Evolutionary conservation across 1,284 basidiomycete species (phyloP), one percentile per base, ranked within the genome.

Genomic region (Meira nashicola): DNA sequence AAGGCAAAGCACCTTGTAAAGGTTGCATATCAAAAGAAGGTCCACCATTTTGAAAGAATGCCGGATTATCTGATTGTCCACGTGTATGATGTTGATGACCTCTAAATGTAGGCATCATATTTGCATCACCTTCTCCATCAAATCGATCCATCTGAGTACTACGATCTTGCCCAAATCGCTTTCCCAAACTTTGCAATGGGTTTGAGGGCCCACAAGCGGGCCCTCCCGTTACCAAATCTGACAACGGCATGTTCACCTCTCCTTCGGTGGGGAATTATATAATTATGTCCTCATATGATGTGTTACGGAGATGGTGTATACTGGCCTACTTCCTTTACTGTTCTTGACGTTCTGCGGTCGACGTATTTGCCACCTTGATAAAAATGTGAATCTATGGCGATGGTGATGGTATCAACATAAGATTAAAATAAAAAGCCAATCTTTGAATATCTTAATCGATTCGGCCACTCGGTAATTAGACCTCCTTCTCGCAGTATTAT

Each of bases 181-280:
- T 77, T 41, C 73, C 73, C 25, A 77, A 68, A 59, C 62, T 67
- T 53, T 71, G 69, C 15, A 77, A 67, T 10, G 74, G 72, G 39
- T 77, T 77, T 50, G 73, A 70, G 0, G 74, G 76, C 11, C 76
- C 76, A 51, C 76, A 77, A 9, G 63, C 68, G 11, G 76, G 71
- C 4, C 70, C 74, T n/a, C 71, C 73, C 7, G 67, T 66, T 55
- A 73, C 58, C 55, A 76, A 55, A 49, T 73, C 71, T n/a, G 71
- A 71, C 59, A 76, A 56, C 48, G 74, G 71, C 70, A 76, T 76
- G 37, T 40, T 41, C 17, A 33, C 28, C 28, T 33, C 28, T 33
- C 28, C 28, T 33, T 33, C n/a, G n/a, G 28, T 8, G 8, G 28
- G 28, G 28, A 33, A 33, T 33, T 33, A 8, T 4, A 33, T 33